These are phyloP conservation scores for Beauveria sp. DNA, from an alignment of 2,329 filamentous ascomycete genomes.

Conservation along the genomic window DNA sequence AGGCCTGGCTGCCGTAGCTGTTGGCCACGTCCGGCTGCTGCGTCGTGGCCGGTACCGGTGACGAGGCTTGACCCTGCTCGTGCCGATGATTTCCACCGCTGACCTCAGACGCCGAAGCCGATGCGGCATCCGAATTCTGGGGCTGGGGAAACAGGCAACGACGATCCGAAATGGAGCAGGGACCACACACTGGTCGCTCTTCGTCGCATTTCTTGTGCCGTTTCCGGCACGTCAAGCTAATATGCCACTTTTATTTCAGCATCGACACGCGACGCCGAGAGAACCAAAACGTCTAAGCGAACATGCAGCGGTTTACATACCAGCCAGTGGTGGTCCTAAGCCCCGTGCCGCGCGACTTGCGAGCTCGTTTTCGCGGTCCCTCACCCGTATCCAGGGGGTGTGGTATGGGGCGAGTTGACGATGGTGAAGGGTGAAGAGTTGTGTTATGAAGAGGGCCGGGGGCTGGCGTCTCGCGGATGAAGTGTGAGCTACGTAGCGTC, in stretches of 20 bases:
- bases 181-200: slow-evolving; percentile 22
- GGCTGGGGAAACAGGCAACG: slow-evolving; percentile 17
- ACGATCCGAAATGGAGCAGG: slow-evolving; percentile 18
- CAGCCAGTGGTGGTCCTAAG: slow-evolving; percentile 37
- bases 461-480: not conserved
- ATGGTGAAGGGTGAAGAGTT: not conserved
- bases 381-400: not conserved
- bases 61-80: not conserved
- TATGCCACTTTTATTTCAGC: not conserved
- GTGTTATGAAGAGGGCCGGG: not conserved
- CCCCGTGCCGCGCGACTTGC: slow-evolving; percentile 34
- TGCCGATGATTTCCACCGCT: not conserved
- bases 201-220: slow-evolving; percentile 45
- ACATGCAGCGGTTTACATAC: slow-evolving; percentile 14
- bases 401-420: not conserved
- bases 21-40: not conserved
- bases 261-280: not conserved
- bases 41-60: not conserved
- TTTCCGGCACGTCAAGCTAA: slow-evolving; percentile 34
- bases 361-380: slow-evolving; percentile 14
- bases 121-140: not conserved
- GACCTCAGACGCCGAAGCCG: not conserved
- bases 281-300: not conserved
- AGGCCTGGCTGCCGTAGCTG: not conserved
- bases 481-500: not conserved